Conservation (phyloP, 2,329 filamentous ascomycete genomes). For the Fusarium domesticum region DNA sequence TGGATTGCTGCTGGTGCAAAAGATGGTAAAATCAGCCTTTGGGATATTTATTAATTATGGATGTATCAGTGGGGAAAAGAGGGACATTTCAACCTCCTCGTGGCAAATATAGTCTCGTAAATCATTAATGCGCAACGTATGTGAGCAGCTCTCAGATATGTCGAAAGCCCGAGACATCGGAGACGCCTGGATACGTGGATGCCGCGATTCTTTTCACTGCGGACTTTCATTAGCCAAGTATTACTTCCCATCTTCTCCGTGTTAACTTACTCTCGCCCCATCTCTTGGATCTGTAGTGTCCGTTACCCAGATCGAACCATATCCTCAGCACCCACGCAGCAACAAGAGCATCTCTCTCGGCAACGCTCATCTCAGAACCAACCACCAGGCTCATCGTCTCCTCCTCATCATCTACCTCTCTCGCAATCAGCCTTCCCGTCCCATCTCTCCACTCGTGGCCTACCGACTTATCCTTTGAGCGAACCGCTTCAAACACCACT, state of each 20-base stretch:
- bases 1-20: conserved; percentile 91
- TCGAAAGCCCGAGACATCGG: too few relatives aligned
- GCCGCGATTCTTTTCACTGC: conserved; percentile 14
- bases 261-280: conserved; percentile 16
- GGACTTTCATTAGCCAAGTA: conserved; percentile 9
- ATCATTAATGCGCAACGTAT: too few relatives aligned
- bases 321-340: conserved; percentile 36
- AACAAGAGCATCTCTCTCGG: conserved; percentile 34
- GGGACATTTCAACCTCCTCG: too few relatives aligned
- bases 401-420: conserved; percentile 30
- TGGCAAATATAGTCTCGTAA: background rate
- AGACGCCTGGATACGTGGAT: too few relatives aligned
- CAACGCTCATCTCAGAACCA: conserved; percentile 29
- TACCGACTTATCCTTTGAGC: conserved; percentile 26
- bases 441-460: conserved; percentile 35
- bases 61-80: background rate
- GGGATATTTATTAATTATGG: conserved; percentile 75
- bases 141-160: too few relatives aligned
- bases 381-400: conserved; percentile 32
- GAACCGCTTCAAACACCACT: conserved; percentile 30
- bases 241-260: background rate
- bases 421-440: conserved; percentile 29
- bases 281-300: conserved; percentile 29
- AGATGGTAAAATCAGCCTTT: conserved; percentile 91
- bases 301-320: conserved; percentile 33